Conservation (phyloP, 192 early-diverging fungal species). For the Coemansia sp. region DNA sequence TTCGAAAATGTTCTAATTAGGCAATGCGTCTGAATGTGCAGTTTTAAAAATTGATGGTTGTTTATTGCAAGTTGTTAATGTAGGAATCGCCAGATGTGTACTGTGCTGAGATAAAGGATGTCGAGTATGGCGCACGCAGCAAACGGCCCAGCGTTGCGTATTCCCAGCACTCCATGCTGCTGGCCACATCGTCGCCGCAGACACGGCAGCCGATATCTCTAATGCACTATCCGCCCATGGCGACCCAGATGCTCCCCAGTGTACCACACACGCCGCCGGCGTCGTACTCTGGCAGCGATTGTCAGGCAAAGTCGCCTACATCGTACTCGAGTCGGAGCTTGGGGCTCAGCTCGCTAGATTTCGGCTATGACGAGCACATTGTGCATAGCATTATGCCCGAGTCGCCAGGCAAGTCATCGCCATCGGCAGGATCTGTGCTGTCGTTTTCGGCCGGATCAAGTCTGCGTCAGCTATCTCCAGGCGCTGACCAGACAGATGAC, state of each 20-base stretch:
- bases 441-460: neutral
- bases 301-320: conserved; percentile 14
- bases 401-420: conserved; percentile 7
- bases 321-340: conserved; percentile 43
- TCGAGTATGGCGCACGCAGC: conserved; percentile 1
- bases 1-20: neutral
- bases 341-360: conserved; percentile 33
- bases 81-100: neutral
- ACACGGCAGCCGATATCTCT: neutral
- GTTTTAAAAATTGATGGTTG: neutral
- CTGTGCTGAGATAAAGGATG: neutral
- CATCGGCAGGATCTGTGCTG: neutral
- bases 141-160: neutral
- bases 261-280: conserved; percentile 13
- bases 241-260: conserved; percentile 5
- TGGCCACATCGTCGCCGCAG: neutral
- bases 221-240: neutral
- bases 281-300: conserved; percentile 2
- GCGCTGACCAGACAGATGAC: neutral
- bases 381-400: conserved; percentile 23
- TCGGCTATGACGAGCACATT: conserved; percentile 30
- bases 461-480: neutral
- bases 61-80: neutral
- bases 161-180: neutral
- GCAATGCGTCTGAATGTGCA: neutral